These are phyloP conservation scores for Boletellus ananas DNA, from an alignment of 768 basidiomycete species.

Conservation along the genomic window DNA sequence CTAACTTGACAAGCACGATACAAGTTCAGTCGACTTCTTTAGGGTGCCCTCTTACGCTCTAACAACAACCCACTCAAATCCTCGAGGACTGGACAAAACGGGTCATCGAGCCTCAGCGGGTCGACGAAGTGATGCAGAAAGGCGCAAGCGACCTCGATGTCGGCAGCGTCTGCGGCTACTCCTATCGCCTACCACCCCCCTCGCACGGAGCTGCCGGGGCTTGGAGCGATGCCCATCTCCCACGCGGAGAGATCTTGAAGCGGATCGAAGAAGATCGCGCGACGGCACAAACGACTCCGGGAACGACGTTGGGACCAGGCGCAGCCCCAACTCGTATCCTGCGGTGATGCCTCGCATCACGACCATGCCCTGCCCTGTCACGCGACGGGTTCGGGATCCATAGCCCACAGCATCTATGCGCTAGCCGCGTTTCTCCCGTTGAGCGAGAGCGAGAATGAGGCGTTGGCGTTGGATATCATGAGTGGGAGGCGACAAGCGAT, in stretches of 20 bases:
- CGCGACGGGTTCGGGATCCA: neutral
- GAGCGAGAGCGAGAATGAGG: conserved; percentile 44
- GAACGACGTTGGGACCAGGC: conserved; percentile 90
- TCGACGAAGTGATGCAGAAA: conserved; percentile 64
- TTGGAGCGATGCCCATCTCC: conserved; percentile 32
- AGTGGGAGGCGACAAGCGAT: conserved; percentile 86
- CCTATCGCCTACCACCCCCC: neutral
- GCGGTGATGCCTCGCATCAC: conserved; percentile 3
- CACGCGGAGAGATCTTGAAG: conserved; percentile 69
- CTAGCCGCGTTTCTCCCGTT: conserved; percentile 26
- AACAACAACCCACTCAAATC: conserved; percentile 46
- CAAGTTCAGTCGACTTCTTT: conserved; percentile 50
- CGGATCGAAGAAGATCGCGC: conserved; percentile 91
- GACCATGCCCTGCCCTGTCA: neutral
- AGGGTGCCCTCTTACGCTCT: neutral
- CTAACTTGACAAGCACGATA: conserved; percentile 83
- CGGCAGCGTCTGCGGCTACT: conserved; percentile 11
- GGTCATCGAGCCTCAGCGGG: conserved; percentile 70
- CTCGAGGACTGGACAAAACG: conserved; percentile 92
- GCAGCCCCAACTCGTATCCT: conserved; percentile 40
- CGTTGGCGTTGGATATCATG: conserved; percentile 69
- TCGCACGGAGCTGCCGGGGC: neutral
- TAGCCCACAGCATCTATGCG: conserved; percentile 7
- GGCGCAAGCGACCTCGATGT: conserved; percentile 17
- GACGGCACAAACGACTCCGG: conserved; percentile 86